Evolutionary conservation across 2,329 filamentous ascomycete species (phyloP), one percentile per base, ranked within the genome.

Genomic region (Aureobasidium sp.): DNA sequence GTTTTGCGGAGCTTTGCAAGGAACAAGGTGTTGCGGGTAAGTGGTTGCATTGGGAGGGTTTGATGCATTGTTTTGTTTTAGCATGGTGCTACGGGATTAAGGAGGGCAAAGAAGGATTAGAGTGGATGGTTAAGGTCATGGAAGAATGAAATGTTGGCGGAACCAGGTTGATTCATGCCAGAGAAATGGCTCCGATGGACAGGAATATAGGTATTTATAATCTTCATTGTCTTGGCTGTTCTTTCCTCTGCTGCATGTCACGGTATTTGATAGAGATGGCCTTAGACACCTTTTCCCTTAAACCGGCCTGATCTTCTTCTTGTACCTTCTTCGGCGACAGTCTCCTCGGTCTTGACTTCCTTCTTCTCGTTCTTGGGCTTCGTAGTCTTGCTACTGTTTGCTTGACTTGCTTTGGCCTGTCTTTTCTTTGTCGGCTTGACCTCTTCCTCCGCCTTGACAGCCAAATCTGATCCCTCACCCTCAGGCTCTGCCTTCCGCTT

Each of bases 21-120:
- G 69, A 77, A 47, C 68, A 71, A 20, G 75, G 77, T 0, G 75
- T 85, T 0, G 53, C 70, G 1, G 83, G 83, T 0, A 73, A 81
- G 61, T 85, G 83, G 84, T 66, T 86, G 44, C 73, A 82, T 10
- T 86, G 83, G 83, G 77, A 82, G 20, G 78, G 78, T 20, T 81
- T 84, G 71, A 85, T 86, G 80, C 83, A 86, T 69, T 83, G 81
- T 63, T 85, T 84, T 59, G 76, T 81, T 1, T 69, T 85, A 39
- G 77, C 79, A 1, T 79, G 77, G 50, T 71, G 74, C 1, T 84
- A 81, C 65, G 75, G 71, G 0, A 41, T 84, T 29, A 71, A 68
- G 5, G 82, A 84, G 66, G 76, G 79, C 2, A 75, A 72, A 34
- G 71, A 79, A 63, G 78, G 70, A 0, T 71, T 78, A 34, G 72